phyloP scores from a whole-genome alignment of 73 alveolate species.

The Diophrys appendiculata region DNA sequence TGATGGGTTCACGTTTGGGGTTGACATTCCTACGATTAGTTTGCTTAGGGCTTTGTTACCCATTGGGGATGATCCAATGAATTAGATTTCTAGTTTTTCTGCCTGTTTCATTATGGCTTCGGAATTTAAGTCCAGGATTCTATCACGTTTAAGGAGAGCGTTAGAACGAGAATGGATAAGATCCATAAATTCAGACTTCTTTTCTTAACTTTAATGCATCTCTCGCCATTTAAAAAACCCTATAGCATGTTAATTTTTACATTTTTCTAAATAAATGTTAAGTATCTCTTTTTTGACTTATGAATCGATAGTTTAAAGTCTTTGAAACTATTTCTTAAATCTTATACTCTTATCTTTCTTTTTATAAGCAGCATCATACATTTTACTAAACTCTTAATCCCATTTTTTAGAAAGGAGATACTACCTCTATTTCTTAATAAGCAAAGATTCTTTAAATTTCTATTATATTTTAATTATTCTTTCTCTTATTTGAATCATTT shows the following conservation, averaged over 20 bases:
- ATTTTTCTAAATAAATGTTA: neutral
- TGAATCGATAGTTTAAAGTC: neutral
- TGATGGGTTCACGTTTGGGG: too few species aligned
- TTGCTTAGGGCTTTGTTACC: neutral
- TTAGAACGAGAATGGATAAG: neutral
- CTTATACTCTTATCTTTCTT: neutral
- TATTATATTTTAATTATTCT: too few species aligned
- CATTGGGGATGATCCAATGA: neutral
- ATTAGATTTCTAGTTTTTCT: neutral
- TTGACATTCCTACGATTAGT: neutral
- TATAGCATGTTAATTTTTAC: neutral
- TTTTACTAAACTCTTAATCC: too few species aligned
- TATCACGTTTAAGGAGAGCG: neutral
- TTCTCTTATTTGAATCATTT: too few species aligned
- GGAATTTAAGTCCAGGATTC: neutral
- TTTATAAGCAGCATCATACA: too few species aligned
- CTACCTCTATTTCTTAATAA: too few species aligned
- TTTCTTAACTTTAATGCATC: neutral
- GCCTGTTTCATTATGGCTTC: neutral
- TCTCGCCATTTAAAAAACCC: neutral
- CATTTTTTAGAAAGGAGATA: too few species aligned
- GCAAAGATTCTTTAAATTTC: too few species aligned
- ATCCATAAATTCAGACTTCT: neutral
- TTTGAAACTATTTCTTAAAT: neutral
- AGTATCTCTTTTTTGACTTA: neutral